phyloP scores from a whole-genome alignment of 1,139 yeast species.

The Kodamaea arcana region DNA sequence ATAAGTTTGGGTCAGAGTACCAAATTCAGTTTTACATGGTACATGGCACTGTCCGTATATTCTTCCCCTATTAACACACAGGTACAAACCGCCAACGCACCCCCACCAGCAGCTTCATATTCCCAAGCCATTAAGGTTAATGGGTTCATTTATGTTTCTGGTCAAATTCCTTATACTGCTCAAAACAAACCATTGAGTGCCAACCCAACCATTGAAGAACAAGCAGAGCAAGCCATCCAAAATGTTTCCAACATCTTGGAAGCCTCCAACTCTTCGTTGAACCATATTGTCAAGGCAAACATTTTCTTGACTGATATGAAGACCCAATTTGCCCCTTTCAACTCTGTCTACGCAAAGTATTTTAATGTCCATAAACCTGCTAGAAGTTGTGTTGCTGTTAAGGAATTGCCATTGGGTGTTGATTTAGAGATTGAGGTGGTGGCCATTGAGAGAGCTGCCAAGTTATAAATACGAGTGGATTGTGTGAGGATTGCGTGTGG shows the following conservation, averaged over 20 bases:
- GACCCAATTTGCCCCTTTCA: conserved; percentile 70
- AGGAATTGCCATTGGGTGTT: conserved; percentile 78
- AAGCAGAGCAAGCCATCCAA: conserved; percentile 79
- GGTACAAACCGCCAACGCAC: conserved; percentile 73
- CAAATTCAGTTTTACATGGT: background rate
- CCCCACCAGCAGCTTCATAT: conserved; percentile 94
- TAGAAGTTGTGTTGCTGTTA: conserved; percentile 92
- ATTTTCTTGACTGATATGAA: conserved; percentile 85
- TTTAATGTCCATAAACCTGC: conserved; percentile 87
- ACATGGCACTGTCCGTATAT: no score
- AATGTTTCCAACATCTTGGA: conserved; percentile 73
- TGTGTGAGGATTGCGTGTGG: no score
- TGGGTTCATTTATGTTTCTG: conserved; percentile 85
- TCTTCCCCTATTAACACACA: conserved; percentile 26
- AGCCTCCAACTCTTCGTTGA: conserved; percentile 78
- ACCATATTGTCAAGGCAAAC: conserved; percentile 80
- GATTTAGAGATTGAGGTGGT: conserved; percentile 73
- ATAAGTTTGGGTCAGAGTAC: background rate
- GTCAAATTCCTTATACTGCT: conserved; percentile 89
- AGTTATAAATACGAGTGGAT: conserved; percentile 33
- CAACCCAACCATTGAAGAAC: conserved; percentile 60
- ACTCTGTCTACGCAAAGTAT: conserved; percentile 76
- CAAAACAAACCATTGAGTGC: conserved; percentile 79
- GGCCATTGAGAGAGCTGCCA: conserved; percentile 59
- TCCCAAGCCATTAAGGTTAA: conserved; percentile 90